Evolutionary conservation across 768 basidiomycete genomes (phyloP), one percentile per base, ranked within the genome.

Genomic region (Tricholoma matsutake): DNA sequence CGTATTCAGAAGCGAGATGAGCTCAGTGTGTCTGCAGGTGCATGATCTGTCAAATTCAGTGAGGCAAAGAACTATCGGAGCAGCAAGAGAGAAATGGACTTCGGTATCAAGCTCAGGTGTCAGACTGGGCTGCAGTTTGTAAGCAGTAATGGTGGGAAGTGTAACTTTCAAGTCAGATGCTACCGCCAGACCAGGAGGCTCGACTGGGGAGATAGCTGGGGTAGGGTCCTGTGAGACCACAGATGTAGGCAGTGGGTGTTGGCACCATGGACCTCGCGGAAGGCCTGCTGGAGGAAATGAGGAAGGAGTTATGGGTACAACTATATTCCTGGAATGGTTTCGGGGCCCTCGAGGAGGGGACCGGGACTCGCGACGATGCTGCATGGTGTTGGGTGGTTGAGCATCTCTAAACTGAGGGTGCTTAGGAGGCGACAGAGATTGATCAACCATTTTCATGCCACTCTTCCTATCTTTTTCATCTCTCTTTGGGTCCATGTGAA

Each of bases 321-420:
- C 56, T 53, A 64, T 60, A 31, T 62, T 61, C 54, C 62, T 67
- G n/a, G 65, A 45, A 56, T 73, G 66, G 51, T 65, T 68, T 22
- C 77, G 76, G 45, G 79, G 79, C 1, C 76, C 79, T 58, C 76
- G 72, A 18, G 79, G 78, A 10, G 79, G 79, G 4, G 78, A 78
- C 31, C 74, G 75, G 35, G 71, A 65, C 39, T 54, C 20, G 35
- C 70, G 68, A 54, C 64, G 65, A 11, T 67, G 66, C 47, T 68
- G 62, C 60, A 61, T 43, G 4, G 52, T 45, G 6, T 58, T 62
- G 11, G 64, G 65, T 8, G 49, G 39, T 13, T 61, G 62, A 28
- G 59, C 57, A 37, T 47, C 64, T 51, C 65, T 64, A 45, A 62
- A 51, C 7, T 65, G 66, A 8, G 71, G 64, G 34, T 72, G 66